Evolutionary conservation across 1,284 basidiomycete species (phyloP), one percentile per base, ranked within the genome.

Genomic region (Neotropicomus parvogracilis): DNA sequence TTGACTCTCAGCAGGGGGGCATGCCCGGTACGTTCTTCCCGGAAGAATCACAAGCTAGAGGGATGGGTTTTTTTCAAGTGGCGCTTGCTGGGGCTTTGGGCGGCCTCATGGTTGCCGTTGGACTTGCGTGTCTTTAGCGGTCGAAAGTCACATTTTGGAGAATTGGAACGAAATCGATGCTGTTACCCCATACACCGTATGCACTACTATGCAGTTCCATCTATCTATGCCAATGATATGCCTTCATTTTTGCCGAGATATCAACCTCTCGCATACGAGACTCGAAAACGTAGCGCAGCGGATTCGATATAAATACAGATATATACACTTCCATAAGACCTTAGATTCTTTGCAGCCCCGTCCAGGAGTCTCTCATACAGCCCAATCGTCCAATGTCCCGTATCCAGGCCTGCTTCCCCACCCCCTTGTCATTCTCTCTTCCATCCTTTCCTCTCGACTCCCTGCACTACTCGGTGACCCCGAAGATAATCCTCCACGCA

Each of bases 361-460:
- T 48, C 45, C 35, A 44, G 33, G 9, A 45, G 16, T 12, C 19
- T 33, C 35, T 52, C 55, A 83, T 31, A 81, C 63, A 35, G 74
- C 72, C 81, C 82, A 84, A 28, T 83, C 80, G 54, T 81, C 81
- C 41, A 79, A 57, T 27, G 67, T 68, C 32, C 75, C 74, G 55
- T 70, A 73, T 42, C 73, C 72, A 54, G 75, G 67, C 41, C 63
- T 69, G 47, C 69, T 66, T 41, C 73, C 74, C 73, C 75, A 78
- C 37, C 67, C 69, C 53, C 77, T 63, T 45, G 68, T 64, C 64
- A 74, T 66, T 55, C 77, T 68, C 54, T 78, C 77, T 52, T 78
- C 80, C 47, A 73, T 63, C 48, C 70, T 66, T 48, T 78, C 78
- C 48, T 79, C 78, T 35, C 74, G 57, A 55, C 64, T 52, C 55